Base-by-base conservation (phyloP, 352 stramenopile genomes). In the Pythium phragmitis region DNA sequence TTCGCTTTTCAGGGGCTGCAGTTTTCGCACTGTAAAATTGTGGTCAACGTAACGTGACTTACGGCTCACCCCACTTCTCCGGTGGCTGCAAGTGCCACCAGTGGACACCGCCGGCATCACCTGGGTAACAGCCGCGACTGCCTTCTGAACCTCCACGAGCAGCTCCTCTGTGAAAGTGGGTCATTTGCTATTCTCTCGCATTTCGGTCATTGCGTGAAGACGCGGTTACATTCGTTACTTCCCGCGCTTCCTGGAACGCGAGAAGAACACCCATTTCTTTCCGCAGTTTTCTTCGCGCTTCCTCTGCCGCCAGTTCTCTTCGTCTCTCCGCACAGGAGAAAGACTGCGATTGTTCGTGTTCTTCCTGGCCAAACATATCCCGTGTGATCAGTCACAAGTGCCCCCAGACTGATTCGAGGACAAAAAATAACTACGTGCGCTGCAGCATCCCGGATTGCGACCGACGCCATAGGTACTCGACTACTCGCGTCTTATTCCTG, bases 261-360 rank as follows among this genome's bases (percentile, higher is more conserved):
- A 43, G 7, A 23, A 50, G 63, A 70, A 70, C 63, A 21, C 50
- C 9, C 46, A 45, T 19, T 60, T 69, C 56, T 60, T 50, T 58
- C 53, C 59, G 42, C 50, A n/a, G 26, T 51, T 51, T 33, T 28
- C 12, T 3, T 39, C n/a, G 0, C 26, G 28, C 12, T 49, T 46
- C 7, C 59, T 52, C 41, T 59, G 14, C 59, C 59, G 48, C 41
- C 48, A 23, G 17, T 4, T n/a, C 8, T 9, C 17, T 21, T 17
- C 39, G 17, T 23, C 39, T 16, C 39, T 46, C 17, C 39, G 6
- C 39, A 46, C 39, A 46, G 39, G 39, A 46, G 16, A 46, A 42
- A 42, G 37, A 42, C 37, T 42, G 37, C 11, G 26, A 30, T 30
- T 42, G 37, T 12, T 42, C 37, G 37, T 42, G 37, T 42, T 12